These are phyloP conservation scores for Monosporascus sp. DNA, from an alignment of 2,329 filamentous ascomycete genomes.

Conservation along the genomic window DNA sequence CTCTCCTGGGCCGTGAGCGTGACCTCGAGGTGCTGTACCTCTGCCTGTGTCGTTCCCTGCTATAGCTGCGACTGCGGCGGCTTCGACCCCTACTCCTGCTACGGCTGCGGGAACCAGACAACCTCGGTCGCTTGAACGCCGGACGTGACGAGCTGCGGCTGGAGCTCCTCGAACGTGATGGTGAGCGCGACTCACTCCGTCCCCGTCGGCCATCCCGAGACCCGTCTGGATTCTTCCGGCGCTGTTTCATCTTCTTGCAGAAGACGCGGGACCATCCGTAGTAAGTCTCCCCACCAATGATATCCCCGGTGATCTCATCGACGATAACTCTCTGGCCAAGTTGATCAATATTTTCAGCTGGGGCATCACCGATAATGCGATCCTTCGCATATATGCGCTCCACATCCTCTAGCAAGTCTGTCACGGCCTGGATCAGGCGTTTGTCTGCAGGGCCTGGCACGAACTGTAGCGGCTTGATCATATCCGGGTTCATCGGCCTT, in stretches of 20 bases:
- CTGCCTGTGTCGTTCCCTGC: slow-evolving; percentile 17
- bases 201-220: slow-evolving; percentile 15
- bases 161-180: slow-evolving; percentile 28
- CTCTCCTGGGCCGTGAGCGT: slow-evolving; percentile 20
- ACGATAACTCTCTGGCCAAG: slow-evolving; percentile 64
- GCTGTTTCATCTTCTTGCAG: slow-evolving; percentile 72
- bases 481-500: slow-evolving; percentile 64
- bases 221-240: slow-evolving; percentile 30
- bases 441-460: slow-evolving; percentile 62
- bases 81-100: slow-evolving; percentile 28
- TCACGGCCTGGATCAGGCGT: slow-evolving; percentile 62
- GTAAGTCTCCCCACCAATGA: slow-evolving; percentile 66
- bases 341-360: slow-evolving; percentile 62
- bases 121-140: slow-evolving; percentile 34
- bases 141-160: slow-evolving; percentile 32
- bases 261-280: slow-evolving; percentile 83
- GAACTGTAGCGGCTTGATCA: slow-evolving; percentile 68
- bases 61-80: slow-evolving; percentile 18
- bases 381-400: slow-evolving; percentile 60
- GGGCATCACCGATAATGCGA: slow-evolving; percentile 37
- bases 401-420: slow-evolving; percentile 63
- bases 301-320: slow-evolving; percentile 62
- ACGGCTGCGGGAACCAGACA: slow-evolving; percentile 30
- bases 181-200: slow-evolving; percentile 29
- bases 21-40: slow-evolving; percentile 26